Evolutionary conservation across 768 basidiomycete genomes (phyloP), one percentile per base, ranked within the genome.

Genomic region (Mrakia gelida): DNA sequence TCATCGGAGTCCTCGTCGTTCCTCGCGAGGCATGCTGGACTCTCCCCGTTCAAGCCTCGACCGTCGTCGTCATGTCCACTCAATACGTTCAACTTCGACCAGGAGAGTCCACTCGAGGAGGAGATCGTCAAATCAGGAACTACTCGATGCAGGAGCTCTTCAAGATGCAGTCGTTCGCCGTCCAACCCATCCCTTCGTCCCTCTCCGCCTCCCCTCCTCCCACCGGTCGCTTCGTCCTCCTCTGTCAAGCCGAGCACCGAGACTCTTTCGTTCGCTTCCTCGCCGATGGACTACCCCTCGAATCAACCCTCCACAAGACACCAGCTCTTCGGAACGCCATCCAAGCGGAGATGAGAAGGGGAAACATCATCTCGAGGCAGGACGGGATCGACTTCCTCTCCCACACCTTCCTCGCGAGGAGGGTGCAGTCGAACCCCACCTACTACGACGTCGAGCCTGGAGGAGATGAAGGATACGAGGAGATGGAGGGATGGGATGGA

Each of bases 21-120:
- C 91, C 95, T 5, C 89, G 91, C 54, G 93, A 95, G 61, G 87
- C 90, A 21, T 93, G 92, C 82, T 96, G 95, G 95, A 90, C 89
- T 41, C 83, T 98, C n/a, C 94, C 95, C 28, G 89, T 95, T 26
- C 89, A 90, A 73, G 93, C 92, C 1, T 87, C 88, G 10, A 89
- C 89, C 9, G 95, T 98, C 23, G 86, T 98, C 54, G 91, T 94
- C 65, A 91, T 98, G 91, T 92, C 94, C 26, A 93, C 95, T 5
- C 97, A 99, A 83, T 96, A 93, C 83, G 83, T 90, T 34, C 75
- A 79, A 5, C 52, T 82, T 23, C 43, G 67, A 34, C n/a, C 28
- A 11, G 71, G 78, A 30, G 54, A 52, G n/a, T 6, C 54, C 21
- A 32, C 18, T 54, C 13, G 54, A 38, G 75, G 79, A 62, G 43